A percentile compares a stretch with the other conserved stretches of the same genome.
Evolutionary conservation across 1,284 basidiomycete species (phyloP).

Genomic region (Pseudozyma sp.): DNA sequence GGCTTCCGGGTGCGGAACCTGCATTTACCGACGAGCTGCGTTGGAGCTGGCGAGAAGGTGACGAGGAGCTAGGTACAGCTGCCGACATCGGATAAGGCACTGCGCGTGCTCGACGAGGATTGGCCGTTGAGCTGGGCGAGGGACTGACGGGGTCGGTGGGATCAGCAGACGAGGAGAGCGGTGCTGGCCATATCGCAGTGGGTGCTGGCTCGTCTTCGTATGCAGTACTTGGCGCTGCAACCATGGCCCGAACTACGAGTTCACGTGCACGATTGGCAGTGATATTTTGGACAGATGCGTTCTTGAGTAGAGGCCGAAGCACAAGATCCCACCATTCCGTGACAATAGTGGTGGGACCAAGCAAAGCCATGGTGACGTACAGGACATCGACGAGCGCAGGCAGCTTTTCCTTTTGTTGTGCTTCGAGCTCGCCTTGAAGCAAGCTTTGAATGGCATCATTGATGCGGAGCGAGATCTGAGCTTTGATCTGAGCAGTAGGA

Average conservation of each 20-base stretch:
- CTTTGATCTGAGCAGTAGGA: constrained; percentile 41
- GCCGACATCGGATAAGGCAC: constrained; percentile 52
- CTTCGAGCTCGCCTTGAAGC: constrained; percentile 46
- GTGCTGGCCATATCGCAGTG: constrained; percentile 41
- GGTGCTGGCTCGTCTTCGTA: constrained; percentile 60
- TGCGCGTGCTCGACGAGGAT: constrained; percentile 38
- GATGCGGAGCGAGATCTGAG: constrained; percentile 49
- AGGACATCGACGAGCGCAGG: constrained; percentile 55
- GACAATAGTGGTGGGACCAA: constrained; percentile 48
- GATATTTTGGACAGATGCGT: constrained; percentile 35
- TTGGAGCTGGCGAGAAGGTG: constrained; percentile 25
- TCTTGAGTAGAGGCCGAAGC: constrained; percentile 60
- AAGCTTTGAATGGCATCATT: constrained; percentile 46
- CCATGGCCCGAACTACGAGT: constrained; percentile 59
- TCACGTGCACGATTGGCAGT: constrained; percentile 51
- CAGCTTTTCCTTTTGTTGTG: constrained; percentile 33
- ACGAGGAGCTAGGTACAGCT: constrained; percentile 27
- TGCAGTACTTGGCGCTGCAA: constrained; percentile 39
- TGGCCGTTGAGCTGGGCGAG: constrained; percentile 10
- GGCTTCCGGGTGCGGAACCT: constrained; percentile 17
- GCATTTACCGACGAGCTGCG: constrained; percentile 20
- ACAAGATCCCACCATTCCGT: constrained; percentile 65
- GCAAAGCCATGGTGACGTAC: constrained; percentile 42
- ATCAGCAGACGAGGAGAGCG: background rate
- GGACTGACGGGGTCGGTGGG: background rate